phyloP scores from a whole-genome alignment of 2,329 filamentous ascomycete genomes.

The Claviceps arundinis region DNA sequence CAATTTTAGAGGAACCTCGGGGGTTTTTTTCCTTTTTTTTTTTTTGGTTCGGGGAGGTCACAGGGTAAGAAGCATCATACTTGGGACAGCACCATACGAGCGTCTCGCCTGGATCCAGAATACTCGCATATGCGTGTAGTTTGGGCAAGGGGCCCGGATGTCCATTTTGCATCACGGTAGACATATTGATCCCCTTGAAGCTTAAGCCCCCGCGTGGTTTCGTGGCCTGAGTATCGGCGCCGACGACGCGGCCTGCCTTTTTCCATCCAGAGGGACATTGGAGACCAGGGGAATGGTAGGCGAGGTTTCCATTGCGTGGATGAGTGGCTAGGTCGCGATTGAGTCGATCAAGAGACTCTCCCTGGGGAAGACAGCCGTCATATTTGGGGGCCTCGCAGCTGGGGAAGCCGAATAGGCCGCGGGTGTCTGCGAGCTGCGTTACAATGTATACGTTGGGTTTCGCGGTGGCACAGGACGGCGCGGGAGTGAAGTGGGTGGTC shows the following conservation, averaged over 20 bases:
- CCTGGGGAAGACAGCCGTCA: conserved; percentile 12
- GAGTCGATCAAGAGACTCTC: conserved; percentile 7
- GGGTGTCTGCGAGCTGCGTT: neutral
- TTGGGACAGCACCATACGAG: conserved; percentile 13
- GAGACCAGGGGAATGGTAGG: conserved; percentile 13
- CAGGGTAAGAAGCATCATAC: conserved; percentile 2
- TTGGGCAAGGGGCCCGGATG: neutral
- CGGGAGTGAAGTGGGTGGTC: conserved; percentile 17
- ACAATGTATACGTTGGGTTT: conserved; percentile 3
- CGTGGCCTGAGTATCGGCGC: neutral
- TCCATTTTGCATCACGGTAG: neutral
- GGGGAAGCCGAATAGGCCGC: conserved; percentile 2
- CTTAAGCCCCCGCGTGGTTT: conserved; percentile 8
- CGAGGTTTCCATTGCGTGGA: conserved; percentile 6
- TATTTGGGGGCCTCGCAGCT: conserved; percentile 4
- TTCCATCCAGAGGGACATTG: conserved; percentile 14
- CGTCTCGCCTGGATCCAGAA: conserved; percentile 10
- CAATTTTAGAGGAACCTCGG: neutral
- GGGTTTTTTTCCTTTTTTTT: neutral
- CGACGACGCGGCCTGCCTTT: conserved; percentile 10
- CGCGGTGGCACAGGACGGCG: conserved; percentile 11
- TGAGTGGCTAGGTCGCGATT: neutral
- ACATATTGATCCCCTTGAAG: conserved; percentile 6
- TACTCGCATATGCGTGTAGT: neutral
- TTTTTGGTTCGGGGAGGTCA: neutral